phyloP scores from a whole-genome alignment of 1,284 basidiomycete genomes.

The Leccinum proximum region DNA sequence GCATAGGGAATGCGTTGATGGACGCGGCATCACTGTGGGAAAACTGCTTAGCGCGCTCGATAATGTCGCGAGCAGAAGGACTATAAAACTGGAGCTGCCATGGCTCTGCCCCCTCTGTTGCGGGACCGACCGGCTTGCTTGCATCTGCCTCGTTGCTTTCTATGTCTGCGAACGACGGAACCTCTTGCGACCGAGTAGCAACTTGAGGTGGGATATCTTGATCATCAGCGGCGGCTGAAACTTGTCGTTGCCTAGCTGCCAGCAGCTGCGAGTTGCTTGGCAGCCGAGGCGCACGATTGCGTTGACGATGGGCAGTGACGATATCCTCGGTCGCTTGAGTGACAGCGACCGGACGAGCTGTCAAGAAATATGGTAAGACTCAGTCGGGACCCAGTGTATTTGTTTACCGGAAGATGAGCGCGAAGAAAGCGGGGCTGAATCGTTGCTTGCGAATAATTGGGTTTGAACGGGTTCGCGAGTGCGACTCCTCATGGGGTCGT shows the following conservation, averaged over 20 bases:
- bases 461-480: no score
- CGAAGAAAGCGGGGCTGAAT: background rate
- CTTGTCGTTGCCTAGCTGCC: background rate
- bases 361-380: background rate
- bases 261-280: background rate
- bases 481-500: no score
- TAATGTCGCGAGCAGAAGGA: background rate
- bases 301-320: background rate
- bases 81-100: background rate
- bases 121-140: background rate
- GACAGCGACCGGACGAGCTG: background rate
- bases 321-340: background rate
- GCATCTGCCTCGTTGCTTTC: background rate
- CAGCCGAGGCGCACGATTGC: background rate
- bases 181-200: background rate
- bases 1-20: background rate
- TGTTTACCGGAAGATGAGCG: background rate
- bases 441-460: background rate
- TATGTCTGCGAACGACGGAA: background rate
- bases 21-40: background rate
- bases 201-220: background rate
- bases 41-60: background rate
- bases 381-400: background rate
- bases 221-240: background rate
- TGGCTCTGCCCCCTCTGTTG: background rate